Evolutionary conservation across 768 basidiomycete species (phyloP), one percentile per base, ranked within the genome.

Genomic region (Infundibulicybe gibba): DNA sequence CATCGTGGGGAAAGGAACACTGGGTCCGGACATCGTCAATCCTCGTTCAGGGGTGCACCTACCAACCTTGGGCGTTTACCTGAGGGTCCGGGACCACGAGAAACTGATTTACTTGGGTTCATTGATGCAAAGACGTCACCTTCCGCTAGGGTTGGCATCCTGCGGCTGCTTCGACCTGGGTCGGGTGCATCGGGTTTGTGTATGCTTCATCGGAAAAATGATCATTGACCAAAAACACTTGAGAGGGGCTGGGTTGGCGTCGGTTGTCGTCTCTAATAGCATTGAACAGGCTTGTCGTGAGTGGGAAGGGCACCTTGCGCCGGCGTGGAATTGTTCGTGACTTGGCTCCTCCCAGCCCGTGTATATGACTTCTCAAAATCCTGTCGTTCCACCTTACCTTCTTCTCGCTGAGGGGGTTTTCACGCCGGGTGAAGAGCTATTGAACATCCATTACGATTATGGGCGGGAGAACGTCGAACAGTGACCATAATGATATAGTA

Each of bases 381-480:
- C 50, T 16, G 54, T 49, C 12, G 16, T 45, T 21, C 19, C 44
- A 12, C 37, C 47, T 30, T 48, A 16, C 14, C 35, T 46, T 13
- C 38, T 44, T 19, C 33, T 19, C n/a, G 34, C 35, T 9, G 48
- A 14, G 25, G 11, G 17, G n/a, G 40, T 38, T 40, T 33, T 34
- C 8, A 25, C 43, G 25, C 44, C 41, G 6, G 25, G 25, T 14
- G 58, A 50, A 17, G 48, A 53, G 42, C 64, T 62, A 39, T 54
- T 54, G 50, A 66, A 66, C 51, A 68, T 61, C 64, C 66, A 68
- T 32, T 62, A 60, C 62, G 25, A 66, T 50, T 32, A 55, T 49
- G 47, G n/a, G n/a, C n/a, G n/a, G n/a, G n/a, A n/a, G n/a, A n/a
- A n/a, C n/a, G n/a, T n/a, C n/a, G n/a, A n/a, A n/a, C n/a, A n/a